phyloP scores from a whole-genome alignment of 1,284 basidiomycete species.

The Apiotrichum brassicae region DNA sequence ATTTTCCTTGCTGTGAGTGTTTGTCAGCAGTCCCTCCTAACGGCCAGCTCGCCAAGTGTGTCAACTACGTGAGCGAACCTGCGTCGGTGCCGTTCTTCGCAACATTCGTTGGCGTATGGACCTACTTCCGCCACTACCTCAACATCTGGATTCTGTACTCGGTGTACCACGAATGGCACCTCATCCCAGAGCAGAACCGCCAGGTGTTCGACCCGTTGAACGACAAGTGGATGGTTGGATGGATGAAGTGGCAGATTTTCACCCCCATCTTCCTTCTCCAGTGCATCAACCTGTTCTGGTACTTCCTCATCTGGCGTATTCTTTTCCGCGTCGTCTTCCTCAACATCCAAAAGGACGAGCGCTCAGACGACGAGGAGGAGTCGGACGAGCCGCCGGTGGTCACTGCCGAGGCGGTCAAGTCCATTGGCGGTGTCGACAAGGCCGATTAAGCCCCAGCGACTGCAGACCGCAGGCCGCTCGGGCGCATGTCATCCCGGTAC shows the following conservation, averaged over 20 bases:
- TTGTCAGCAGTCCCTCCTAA: neutral
- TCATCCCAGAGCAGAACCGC: conserved; percentile 62
- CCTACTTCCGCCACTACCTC: conserved; percentile 92
- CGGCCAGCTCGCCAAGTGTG: conserved; percentile 66
- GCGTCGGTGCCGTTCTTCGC: conserved; percentile 63
- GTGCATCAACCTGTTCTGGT: conserved; percentile 85
- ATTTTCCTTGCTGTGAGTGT: conserved; percentile 69
- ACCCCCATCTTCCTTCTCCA: conserved; percentile 67
- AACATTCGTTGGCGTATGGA: conserved; percentile 70
- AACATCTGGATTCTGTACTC: conserved; percentile 83
- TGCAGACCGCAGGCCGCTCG: too few species aligned
- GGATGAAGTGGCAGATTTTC: conserved; percentile 81
- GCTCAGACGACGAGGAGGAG: conserved; percentile 49
- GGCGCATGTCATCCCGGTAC: too few species aligned
- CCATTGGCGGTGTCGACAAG: conserved; percentile 17
- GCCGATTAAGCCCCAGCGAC: conserved; percentile 4
- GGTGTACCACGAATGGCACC: conserved; percentile 72
- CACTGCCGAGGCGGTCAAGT: conserved; percentile 9
- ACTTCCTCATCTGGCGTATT: conserved; percentile 70
- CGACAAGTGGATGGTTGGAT: conserved; percentile 65
- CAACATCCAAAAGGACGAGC: conserved; percentile 44
- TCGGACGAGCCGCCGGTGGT: conserved; percentile 20
- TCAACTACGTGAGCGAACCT: conserved; percentile 74
- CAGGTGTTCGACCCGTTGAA: conserved; percentile 55
- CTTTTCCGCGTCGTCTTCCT: conserved; percentile 47